These are phyloP conservation scores for Aaosphaeria arxii DNA, from an alignment of 2,329 filamentous ascomycete species.

Conservation along the genomic window DNA sequence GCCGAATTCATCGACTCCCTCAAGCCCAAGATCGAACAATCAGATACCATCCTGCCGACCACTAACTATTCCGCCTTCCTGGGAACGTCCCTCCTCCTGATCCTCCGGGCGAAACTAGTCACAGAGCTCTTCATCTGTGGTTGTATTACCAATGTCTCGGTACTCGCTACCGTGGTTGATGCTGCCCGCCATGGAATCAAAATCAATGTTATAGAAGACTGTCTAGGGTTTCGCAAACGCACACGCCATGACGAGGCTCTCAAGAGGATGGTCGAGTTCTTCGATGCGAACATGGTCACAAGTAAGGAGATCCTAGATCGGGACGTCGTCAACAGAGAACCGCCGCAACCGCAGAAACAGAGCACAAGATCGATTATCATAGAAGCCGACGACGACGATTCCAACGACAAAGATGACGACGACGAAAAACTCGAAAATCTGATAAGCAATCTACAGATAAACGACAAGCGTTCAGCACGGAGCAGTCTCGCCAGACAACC, in stretches of 20 bases:
- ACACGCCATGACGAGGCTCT: slow-evolving; percentile 69
- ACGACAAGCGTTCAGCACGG: slow-evolving; percentile 6
- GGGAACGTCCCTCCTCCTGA: slow-evolving; percentile 67
- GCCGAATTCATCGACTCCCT: slow-evolving; percentile 51
- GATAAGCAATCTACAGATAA: slow-evolving; percentile 21
- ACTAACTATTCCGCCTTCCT: slow-evolving; percentile 86
- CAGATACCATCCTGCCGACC: slow-evolving; percentile 62
- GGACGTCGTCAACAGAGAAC: slow-evolving; percentile 9
- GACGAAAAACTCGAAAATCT: slow-evolving; percentile 19
- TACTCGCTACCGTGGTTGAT: slow-evolving; percentile 88
- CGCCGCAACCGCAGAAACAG: slow-evolving; percentile 1
- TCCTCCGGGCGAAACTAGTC: slow-evolving; percentile 80
- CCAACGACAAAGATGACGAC: slow-evolving; percentile 3
- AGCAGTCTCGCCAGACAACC: background rate
- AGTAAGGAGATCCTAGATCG: slow-evolving; percentile 57
- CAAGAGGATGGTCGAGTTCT: slow-evolving; percentile 67
- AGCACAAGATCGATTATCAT: slow-evolving; percentile 1
- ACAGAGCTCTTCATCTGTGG: slow-evolving; percentile 90
- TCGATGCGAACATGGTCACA: slow-evolving; percentile 66
- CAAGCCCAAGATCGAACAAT: slow-evolving; percentile 48
- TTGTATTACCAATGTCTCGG: slow-evolving; percentile 78
- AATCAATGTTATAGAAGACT: slow-evolving; percentile 87
- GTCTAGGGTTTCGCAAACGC: slow-evolving; percentile 74
- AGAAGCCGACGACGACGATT: background rate
- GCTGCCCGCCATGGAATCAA: slow-evolving; percentile 82